These are phyloP conservation scores for Cupressus sempervirens DNA, from an alignment of 75 land plant species.

Conservation along the genomic window DNA sequence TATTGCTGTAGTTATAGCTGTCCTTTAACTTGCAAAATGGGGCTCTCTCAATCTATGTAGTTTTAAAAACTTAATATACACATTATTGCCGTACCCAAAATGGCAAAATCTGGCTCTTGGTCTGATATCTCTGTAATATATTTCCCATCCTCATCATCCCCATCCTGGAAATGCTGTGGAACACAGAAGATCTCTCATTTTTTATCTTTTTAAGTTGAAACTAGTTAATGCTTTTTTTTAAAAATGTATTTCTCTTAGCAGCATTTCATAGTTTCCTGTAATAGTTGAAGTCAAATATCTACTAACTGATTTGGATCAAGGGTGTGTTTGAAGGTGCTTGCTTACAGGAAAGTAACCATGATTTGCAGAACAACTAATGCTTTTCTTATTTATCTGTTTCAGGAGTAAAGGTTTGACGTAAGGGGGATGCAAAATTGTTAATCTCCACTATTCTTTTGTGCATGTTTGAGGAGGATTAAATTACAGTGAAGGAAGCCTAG, in stretches of 20 bases:
- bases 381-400: not conserved
- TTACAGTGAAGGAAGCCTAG: not conserved
- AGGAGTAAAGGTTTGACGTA: not conserved
- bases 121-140: too few relatives aligned
- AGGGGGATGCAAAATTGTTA: not conserved
- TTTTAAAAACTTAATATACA: too few relatives aligned
- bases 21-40: too few relatives aligned
- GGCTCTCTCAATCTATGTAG: too few relatives aligned
- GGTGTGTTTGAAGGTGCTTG: not conserved
- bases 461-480: not conserved
- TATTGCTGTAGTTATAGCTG: too few relatives aligned
- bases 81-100: too few relatives aligned
- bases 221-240: not conserved
- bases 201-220: not conserved
- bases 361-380: not conserved
- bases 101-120: too few relatives aligned
- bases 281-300: not conserved
- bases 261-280: not conserved
- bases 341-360: not conserved
- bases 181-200: not conserved
- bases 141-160: too few relatives aligned
- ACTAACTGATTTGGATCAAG: not conserved
- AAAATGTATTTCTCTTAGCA: not conserved
- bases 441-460: not conserved
- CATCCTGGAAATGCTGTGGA: too few relatives aligned